Evolutionary conservation across 2,329 filamentous ascomycete genomes (phyloP), one percentile per base, ranked within the genome.

Genomic region (Ophiostoma ulmi): DNA sequence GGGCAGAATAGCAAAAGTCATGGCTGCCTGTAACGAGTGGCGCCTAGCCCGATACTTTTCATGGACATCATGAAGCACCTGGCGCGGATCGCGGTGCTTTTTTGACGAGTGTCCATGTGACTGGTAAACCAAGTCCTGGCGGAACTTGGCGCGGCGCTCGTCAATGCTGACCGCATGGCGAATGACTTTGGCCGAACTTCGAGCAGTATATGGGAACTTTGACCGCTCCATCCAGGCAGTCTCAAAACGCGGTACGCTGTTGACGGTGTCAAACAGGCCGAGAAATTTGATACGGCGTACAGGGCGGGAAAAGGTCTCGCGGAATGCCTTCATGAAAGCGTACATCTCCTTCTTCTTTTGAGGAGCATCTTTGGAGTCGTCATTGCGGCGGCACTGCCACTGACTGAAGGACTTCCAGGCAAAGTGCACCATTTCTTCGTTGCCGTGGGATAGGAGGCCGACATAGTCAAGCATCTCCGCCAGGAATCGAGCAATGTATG

Each of bases 381-480:
- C 73, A 68, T 70, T 68, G 11, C 83, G 80, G 8, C 89, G 85
- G 63, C 84, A 84, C 76, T 92, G 89, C 89, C 90, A 93, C 76
- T 89, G 87, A 8, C 89, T 86, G 75, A 93, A 93, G 0, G 90
- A 89, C 77, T 91, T 93, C 91, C 92, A 95, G 0, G 91, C 92
- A 77, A 96, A 96, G 4, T 86, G 84, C 69, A 92, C 88, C 88
- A 95, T 90, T 75, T 95, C 92, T 76, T 96, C 91, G 75, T 96
- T 96, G 13, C 92, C 92, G 69, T 91, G 89, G 14, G 89, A 90
- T 17, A 96, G 83, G 0, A 96, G 83, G 1, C 93, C 92, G 70
- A 95, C 88, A 74, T 91, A 89, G 76, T 95, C 91, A 7, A 95
- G 84, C 92, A 94, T 94, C 76, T 95, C 91, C 0, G 92, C 91